Conservation (phyloP, 768 basidiomycete genomes). For the Russula sp. region DNA sequence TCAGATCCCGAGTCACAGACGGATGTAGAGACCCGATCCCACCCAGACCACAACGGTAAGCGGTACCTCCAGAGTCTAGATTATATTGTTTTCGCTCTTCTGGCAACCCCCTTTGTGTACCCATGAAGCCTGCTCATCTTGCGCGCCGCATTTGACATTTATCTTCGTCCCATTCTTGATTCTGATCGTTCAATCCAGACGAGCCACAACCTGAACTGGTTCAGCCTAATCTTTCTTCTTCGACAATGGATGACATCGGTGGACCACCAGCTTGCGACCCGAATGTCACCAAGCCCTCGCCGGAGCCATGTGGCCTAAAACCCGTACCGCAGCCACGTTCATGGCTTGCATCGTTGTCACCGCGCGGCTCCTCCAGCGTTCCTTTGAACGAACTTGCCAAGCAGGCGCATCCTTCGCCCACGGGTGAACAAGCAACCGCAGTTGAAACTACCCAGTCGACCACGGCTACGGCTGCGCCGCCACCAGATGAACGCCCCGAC, state of each 20-base stretch:
- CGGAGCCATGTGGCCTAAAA: background rate
- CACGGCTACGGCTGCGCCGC: background rate
- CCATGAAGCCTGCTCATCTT: too few relatives aligned
- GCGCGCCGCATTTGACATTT: background rate
- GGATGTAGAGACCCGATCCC: background rate
- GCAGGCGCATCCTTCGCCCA: background rate
- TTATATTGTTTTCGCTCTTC: background rate
- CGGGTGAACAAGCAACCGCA: background rate
- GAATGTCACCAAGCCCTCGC: background rate
- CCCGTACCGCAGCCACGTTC: constrained; percentile 10
- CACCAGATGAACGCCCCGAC: background rate
- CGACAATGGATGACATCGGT: background rate
- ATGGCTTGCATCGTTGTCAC: constrained; percentile 17
- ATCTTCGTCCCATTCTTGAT: background rate
- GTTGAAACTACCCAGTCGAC: background rate
- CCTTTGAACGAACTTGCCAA: constrained; percentile 6
- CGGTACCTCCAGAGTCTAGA: background rate
- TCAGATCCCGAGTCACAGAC: constrained; percentile 1
- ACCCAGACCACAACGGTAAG: constrained; percentile 4
- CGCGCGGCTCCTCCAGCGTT: constrained; percentile 7
- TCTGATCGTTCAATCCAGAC: constrained; percentile 8
- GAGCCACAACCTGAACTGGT: background rate
- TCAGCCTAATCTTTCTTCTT: background rate
- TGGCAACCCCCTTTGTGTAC: background rate
- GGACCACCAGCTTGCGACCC: background rate